Evolutionary conservation across 1,284 basidiomycete genomes (phyloP), one percentile per base, ranked within the genome.

Genomic region (Moesziomyces sp.): DNA sequence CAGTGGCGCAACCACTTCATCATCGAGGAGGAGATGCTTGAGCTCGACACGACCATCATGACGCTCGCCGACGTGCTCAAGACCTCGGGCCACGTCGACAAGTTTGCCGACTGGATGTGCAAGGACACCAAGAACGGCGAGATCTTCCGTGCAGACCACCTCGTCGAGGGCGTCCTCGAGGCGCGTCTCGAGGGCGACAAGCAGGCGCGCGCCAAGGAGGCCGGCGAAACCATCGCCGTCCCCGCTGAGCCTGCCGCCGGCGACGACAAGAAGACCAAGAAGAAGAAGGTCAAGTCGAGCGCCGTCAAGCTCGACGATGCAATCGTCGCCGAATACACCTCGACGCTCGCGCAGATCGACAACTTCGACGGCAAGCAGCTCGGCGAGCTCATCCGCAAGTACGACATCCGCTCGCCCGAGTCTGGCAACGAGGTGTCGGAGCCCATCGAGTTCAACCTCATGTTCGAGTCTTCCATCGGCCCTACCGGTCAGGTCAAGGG

Each of bases 81-180:
- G 86, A 92, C 96, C 0, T 98, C 94, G 34, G 97, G 97, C 38
- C 97, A 99, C 86, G 97, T 99, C 60, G 96, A 96, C 68, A 91
- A 96, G 80, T 99, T 99, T 83, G 92, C 96, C 19, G 97, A 99
- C 84, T 99, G 95, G 95, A 99, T 99, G 97, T 92, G 93, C 84
- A 97, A 97, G 87, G 97, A 99, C 82, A 86, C 87, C 23, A 90
- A 93, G 87, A 97, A 92, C 34, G 95, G 95, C 49, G 95, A 99
- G 83, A 97, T 99, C 58, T 91, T 97, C 80, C 91, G 97, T 58
- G 96, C 96, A 18, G 96, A 99, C 85, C 97, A 99, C 86, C 89
- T 99, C 30, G 93, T 99, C 72, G 94, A 95, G 85, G 91, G 88
- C 73, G 96, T 98, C 34, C 87, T 99, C 48, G 92, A 97, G 85